Evolutionary conservation across 345 rosid species (phyloP), one percentile per base, ranked within the genome.

Genomic region (Salix koriyanagi): DNA sequence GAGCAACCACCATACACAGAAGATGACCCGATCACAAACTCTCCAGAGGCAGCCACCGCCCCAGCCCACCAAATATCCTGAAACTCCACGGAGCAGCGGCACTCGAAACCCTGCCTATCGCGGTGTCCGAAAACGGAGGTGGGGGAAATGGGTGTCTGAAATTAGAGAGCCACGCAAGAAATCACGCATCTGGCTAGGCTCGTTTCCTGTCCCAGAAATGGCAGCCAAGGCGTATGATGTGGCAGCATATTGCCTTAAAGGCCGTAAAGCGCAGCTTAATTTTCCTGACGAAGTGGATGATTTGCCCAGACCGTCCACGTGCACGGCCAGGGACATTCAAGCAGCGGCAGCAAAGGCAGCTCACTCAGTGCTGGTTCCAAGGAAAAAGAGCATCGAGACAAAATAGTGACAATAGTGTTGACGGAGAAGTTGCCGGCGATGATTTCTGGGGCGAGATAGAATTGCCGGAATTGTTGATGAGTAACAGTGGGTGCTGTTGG

Each of bases 131-230:
- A 93, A 90, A 80, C 85, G 97, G 70, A 86, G 88, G 61, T 93
- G 97, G 97, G 97, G 97, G 7, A 91, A 90, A 80, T 93, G 97
- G 97, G 97, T 93, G 69, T 93, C 97, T 3, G 97, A 93, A 76
- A 93, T 93, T 30, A 82, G 97, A 77, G 97, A 93, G 85, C 97
- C 97, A 1, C 86, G 92, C 32, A 93, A 93, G 58, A 93, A 91
- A 75, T 87, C 94, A 13, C 86, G 97, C 60, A 93, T 93, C 56
- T 93, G 97, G 97, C 89, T 91, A 5, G 97, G 97, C 70, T 91
- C 94, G 1, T 93, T 91, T 69, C 87, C 97, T 8, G 83, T 73
- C 10, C 97, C 97, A 23, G 94, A 93, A 82, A 91, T 93, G 97
- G 97, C 97, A 0, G 97, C 97, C 1, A 90, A 88, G 76, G 97